phyloP scores from a whole-genome alignment of 2,329 filamentous ascomycete genomes.

The Phyllosticta citriasiana region DNA sequence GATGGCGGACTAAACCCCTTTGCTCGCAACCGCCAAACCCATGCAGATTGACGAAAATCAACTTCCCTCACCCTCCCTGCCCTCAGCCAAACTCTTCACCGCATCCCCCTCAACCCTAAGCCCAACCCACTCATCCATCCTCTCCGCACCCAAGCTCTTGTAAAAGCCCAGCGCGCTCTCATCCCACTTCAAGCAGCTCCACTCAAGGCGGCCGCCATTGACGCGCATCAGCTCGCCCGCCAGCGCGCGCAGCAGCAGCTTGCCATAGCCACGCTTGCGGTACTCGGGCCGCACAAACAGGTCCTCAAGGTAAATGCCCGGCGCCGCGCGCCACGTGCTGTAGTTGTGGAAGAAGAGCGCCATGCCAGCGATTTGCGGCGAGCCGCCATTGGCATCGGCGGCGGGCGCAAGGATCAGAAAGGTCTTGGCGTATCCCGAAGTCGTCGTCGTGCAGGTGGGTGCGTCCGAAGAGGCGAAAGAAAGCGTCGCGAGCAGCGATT shows the following conservation, averaged over 20 bases:
- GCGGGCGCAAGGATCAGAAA: constrained; percentile 46
- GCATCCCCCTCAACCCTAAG: constrained; percentile 63
- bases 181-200: constrained; percentile 91
- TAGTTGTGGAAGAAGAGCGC: constrained; percentile 95
- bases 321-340: constrained; percentile 78
- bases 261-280: constrained; percentile 71
- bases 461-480: constrained; percentile 52
- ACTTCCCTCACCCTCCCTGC: not conserved
- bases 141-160: constrained; percentile 48
- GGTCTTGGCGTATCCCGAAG: constrained; percentile 59
- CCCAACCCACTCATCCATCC: constrained; percentile 62
- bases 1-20: too few species aligned
- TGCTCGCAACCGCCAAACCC: too few species aligned
- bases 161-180: constrained; percentile 85
- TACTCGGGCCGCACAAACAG: constrained; percentile 67
- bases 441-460: not conserved
- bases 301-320: constrained; percentile 90
- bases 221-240: constrained; percentile 70
- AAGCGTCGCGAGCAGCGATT: constrained; percentile 62
- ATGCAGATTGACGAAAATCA: not conserved
- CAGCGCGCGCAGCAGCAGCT: constrained; percentile 60
- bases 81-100: constrained; percentile 43
- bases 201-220: constrained; percentile 69
- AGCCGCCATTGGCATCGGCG: constrained; percentile 41
- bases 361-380: constrained; percentile 53